Percentiles rank a stretch among this genome's conserved stretches.
Conservation (phyloP, 371 early-diverging fungal genomes). For the Mortierella sp. region DNA sequence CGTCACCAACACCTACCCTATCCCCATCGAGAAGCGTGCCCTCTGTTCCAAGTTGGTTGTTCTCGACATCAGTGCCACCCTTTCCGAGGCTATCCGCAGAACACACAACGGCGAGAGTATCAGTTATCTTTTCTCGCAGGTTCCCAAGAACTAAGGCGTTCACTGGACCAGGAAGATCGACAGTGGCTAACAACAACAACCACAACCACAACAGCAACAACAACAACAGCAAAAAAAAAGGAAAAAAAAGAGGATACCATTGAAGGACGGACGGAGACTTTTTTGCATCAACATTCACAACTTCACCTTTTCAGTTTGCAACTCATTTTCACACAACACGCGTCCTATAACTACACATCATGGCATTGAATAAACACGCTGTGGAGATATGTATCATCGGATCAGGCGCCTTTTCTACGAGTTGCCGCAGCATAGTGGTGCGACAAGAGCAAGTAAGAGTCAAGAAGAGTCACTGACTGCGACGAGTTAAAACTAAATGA, state of each 20-base stretch:
- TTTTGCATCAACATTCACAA: constrained; percentile 2
- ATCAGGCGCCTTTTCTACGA: background rate
- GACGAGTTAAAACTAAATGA: background rate
- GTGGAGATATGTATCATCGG: background rate
- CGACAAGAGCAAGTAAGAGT: background rate
- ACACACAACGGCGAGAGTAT: constrained; percentile 98
- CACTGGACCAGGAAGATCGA: background rate
- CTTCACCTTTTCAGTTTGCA: background rate
- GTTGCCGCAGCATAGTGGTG: background rate
- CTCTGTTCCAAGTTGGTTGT: constrained; percentile 83
- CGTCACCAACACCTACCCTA: constrained; percentile 95
- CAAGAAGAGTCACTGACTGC: constrained; percentile 14
- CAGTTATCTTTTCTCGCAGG: constrained; percentile 83
- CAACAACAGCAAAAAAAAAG: too few relatives aligned
- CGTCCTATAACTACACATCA: background rate
- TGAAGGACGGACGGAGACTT: background rate
- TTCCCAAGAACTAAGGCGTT: constrained; percentile 39
- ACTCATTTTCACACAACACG: background rate
- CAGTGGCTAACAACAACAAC: too few relatives aligned
- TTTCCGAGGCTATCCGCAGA: constrained; percentile 97
- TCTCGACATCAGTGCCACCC: constrained; percentile 90
- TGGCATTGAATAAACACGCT: constrained; percentile 11
- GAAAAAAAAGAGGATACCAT: constrained; percentile 16
- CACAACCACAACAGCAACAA: too few relatives aligned
- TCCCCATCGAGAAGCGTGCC: constrained; percentile 80